phyloP scores from a whole-genome alignment of 1,284 basidiomycete genomes.

The Austroboletus rostrupii region DNA sequence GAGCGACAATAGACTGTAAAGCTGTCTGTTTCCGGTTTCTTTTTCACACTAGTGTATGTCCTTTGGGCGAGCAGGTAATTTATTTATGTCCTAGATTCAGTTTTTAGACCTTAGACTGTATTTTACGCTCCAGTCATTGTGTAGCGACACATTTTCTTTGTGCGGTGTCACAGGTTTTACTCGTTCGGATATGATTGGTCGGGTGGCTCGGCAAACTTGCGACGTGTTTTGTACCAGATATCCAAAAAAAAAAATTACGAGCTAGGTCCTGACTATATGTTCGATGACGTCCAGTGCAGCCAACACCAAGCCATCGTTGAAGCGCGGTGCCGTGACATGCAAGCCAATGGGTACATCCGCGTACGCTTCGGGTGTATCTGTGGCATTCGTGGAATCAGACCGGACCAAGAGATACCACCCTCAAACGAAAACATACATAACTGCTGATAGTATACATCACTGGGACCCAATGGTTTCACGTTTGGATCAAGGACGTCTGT shows the following conservation, averaged over 20 bases:
- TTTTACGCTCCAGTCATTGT: not conserved
- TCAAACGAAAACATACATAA: slow-evolving; percentile 12
- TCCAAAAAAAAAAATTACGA: no score
- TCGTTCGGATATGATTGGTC: no score
- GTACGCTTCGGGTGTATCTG: slow-evolving; percentile 22
- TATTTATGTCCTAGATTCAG: slow-evolving; percentile 23
- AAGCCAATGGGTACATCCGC: slow-evolving; percentile 14
- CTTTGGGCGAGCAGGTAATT: slow-evolving; percentile 9
- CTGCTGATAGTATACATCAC: slow-evolving; percentile 12
- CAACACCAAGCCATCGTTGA: slow-evolving; percentile 23
- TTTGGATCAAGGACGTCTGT: not conserved
- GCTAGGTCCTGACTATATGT: slow-evolving; percentile 8
- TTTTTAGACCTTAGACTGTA: slow-evolving; percentile 26
- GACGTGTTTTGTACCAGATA: no score
- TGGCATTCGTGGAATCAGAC: not conserved
- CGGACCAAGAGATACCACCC: not conserved
- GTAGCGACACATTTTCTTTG: slow-evolving; percentile 1
- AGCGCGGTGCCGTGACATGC: slow-evolving; percentile 21
- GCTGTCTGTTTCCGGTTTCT: not conserved
- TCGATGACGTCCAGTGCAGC: slow-evolving; percentile 17
- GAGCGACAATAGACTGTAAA: slow-evolving; percentile 16
- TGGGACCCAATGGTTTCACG: slow-evolving; percentile 17
- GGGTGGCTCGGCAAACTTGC: no score
- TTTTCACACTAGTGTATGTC: slow-evolving; percentile 11
- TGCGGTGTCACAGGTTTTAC: no score